Evolutionary conservation across 2,329 filamentous ascomycete genomes (phyloP), one percentile per base, ranked within the genome.

Genomic region (Colletotrichum sublineola): DNA sequence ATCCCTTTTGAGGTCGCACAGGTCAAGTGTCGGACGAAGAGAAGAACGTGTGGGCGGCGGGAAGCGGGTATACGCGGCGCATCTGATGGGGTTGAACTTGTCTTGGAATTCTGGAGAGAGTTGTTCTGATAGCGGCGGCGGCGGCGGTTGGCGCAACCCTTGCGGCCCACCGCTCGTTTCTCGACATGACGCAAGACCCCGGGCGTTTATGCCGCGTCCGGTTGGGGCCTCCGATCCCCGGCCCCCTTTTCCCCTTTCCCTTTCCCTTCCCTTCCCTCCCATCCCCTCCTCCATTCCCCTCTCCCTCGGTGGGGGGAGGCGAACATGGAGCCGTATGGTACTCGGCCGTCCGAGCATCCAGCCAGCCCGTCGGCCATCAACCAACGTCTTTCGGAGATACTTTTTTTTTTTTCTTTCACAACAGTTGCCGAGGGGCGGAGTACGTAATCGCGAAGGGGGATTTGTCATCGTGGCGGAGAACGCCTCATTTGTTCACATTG

Each of bases 301-400:
- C 33, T 36, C 8, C 42, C 64, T 57, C 68, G 48, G 50, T 48
- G 44, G 50, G 42, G 24, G 24, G 24, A 1, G 38, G 68, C 38
- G n/a, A 63, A 11, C 31, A 31, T 53, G 61, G 55, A 46, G 44
- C 44, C 20, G 36, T 44, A 24, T 24, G 24, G 24, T 24, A 55
- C 66, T 72, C 69, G 69, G 69, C 66, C 69, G 38, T 72, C 69
- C 69, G 69, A 72, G 69, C 69, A 31, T 38, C 38, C n/a, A 44
- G 60, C 38, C n/a, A 44, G 60, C 31, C 15, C 31, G 36, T 72
- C 69, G 69, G 69, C 38, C 63, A 38, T 60, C 31, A 24, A 15
- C 12, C 42, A 57, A 29, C 64, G 56, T 38, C 53, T 40, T 63
- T 72, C 69, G 69, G 69, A 72, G 62, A 60, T 60, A 38, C 42